These are phyloP conservation scores for Pichia cabralensis DNA, from an alignment of 805 yeast genomes.

Conservation along the genomic window DNA sequence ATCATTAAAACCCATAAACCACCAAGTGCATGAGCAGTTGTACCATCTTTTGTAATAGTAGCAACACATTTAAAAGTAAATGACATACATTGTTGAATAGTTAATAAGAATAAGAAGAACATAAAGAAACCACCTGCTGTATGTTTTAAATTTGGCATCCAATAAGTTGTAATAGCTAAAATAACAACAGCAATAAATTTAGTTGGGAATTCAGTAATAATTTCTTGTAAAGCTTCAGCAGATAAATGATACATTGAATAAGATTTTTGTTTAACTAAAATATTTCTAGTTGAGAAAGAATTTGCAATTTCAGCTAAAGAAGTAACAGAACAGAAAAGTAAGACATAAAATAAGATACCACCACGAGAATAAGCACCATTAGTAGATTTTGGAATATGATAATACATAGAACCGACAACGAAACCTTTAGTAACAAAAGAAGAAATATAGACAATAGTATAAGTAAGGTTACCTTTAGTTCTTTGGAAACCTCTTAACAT, in stretches of 20 bases:
- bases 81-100: conserved; percentile 39
- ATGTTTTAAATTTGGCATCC: conserved; percentile 41
- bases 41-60: conserved; percentile 39
- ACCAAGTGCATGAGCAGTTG: conserved; percentile 51
- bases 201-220: conserved; percentile 47
- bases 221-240: conserved; percentile 51
- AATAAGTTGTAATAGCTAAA: conserved; percentile 37
- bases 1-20: conserved; percentile 44
- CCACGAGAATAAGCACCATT: conserved; percentile 37
- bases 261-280: conserved; percentile 52
- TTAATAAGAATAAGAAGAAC: conserved; percentile 38
- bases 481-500: conserved; percentile 45
- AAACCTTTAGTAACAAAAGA: conserved; percentile 48
- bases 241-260: conserved; percentile 59
- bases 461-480: conserved; percentile 46
- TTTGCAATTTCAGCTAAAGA: conserved; percentile 54
- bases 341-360: conserved; percentile 51
- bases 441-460: conserved; percentile 36
- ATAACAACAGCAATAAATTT: conserved; percentile 40
- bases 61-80: conserved; percentile 44
- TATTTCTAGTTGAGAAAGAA: conserved; percentile 49
- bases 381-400: conserved; percentile 10
- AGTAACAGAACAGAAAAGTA: conserved; percentile 49
- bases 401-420: conserved; percentile 44
- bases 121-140: conserved; percentile 47